Evolutionary conservation across 2,329 filamentous ascomycete genomes (phyloP).

Genomic region (Neobulgaria alba): DNA sequence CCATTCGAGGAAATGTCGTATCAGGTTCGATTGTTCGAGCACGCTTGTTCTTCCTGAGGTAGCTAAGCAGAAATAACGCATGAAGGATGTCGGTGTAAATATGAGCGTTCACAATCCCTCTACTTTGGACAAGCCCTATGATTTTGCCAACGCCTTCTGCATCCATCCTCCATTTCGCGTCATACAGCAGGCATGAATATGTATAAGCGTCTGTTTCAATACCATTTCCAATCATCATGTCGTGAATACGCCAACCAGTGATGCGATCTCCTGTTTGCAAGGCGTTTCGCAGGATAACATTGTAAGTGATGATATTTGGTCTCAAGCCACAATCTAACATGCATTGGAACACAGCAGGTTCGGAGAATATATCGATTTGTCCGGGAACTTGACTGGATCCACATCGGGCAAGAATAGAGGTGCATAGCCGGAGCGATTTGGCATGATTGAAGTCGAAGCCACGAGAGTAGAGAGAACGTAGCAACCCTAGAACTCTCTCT

Average conservation of each 20-base stretch:
- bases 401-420: no score
- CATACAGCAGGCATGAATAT: constrained; percentile 61
- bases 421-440: no score
- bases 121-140: constrained; percentile 42
- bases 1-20: constrained; percentile 24
- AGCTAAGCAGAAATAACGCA: constrained; percentile 35
- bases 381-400: no score
- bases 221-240: constrained; percentile 50
- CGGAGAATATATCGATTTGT: no score
- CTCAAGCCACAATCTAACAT: constrained; percentile 52
- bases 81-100: constrained; percentile 46
- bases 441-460: no score
- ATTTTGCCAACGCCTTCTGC: constrained; percentile 43
- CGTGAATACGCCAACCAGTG: constrained; percentile 56
- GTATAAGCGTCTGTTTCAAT: constrained; percentile 57
- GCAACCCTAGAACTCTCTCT: no score
- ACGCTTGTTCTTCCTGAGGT: constrained; percentile 1
- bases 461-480: no score
- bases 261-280: constrained; percentile 53
- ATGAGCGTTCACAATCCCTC: constrained; percentile 38
- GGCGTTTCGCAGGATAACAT: constrained; percentile 63
- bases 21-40: constrained; percentile 3
- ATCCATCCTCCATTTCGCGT: constrained; percentile 46
- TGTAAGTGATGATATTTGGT: constrained; percentile 55
- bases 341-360: constrained; percentile 43